phyloP scores from a whole-genome alignment of 768 basidiomycete genomes.

The Trametes cinnabarina region DNA sequence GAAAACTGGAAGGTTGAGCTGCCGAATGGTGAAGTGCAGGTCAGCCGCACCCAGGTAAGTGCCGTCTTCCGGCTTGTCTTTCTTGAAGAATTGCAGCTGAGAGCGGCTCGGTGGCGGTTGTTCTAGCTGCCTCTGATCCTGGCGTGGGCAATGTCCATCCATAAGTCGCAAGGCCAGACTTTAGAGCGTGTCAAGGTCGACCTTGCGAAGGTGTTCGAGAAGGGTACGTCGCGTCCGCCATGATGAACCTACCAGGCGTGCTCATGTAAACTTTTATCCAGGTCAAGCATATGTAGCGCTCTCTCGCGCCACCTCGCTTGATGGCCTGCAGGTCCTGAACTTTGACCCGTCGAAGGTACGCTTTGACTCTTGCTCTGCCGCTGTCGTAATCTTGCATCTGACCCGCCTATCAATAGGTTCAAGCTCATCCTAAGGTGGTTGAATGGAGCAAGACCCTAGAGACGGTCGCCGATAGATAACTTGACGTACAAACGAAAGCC shows the following conservation, averaged over 20 bases:
- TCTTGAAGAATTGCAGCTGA: too few species aligned
- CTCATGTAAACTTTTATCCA: constrained; percentile 24
- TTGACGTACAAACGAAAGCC: background rate
- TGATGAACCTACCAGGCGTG: background rate
- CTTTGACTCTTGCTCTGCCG: background rate
- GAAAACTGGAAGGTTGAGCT: constrained; percentile 86
- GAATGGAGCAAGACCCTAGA: constrained; percentile 71
- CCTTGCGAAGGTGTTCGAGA: constrained; percentile 89
- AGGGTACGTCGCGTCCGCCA: constrained; percentile 47
- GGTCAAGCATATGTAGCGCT: constrained; percentile 91
- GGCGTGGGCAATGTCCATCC: constrained; percentile 98
- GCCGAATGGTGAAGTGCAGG: constrained; percentile 83
- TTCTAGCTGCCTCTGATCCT: constrained; percentile 84
- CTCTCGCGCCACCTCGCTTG: constrained; percentile 83
- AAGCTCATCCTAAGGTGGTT: constrained; percentile 69
- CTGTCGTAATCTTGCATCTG: too few species aligned
- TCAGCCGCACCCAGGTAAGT: constrained; percentile 73
- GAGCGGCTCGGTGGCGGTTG: too few species aligned
- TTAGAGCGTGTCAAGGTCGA: constrained; percentile 94
- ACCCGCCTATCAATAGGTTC: constrained; percentile 43
- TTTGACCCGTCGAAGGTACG: constrained; percentile 73
- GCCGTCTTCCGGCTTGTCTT: background rate
- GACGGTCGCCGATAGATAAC: constrained; percentile 33
- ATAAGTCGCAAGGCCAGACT: constrained; percentile 98
- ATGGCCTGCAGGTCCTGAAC: constrained; percentile 81